Conservation (phyloP, 192 early-diverging fungal species). For the Coemansia sp. region DNA sequence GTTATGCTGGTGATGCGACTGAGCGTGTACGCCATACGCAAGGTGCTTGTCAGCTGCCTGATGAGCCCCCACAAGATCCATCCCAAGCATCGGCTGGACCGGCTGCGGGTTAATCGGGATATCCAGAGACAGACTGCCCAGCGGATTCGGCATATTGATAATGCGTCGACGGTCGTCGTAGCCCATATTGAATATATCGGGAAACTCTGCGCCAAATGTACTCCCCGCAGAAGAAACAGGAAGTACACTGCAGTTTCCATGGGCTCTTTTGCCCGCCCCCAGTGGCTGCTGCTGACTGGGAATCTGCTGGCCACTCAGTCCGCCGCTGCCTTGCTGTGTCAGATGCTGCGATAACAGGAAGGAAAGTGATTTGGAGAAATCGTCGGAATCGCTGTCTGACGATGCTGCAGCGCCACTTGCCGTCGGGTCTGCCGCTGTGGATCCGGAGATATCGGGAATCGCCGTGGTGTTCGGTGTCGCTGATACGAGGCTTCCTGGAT, state of each 20-base stretch:
- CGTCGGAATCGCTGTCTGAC: slow-evolving; percentile 41
- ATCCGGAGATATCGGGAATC: neutral
- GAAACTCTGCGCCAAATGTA: slow-evolving; percentile 5
- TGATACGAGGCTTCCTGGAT: neutral
- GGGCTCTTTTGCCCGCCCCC: neutral
- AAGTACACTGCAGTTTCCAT: neutral
- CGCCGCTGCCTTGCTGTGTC: slow-evolving; percentile 4
- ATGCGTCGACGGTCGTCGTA: slow-evolving; percentile 39
- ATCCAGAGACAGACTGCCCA: slow-evolving; percentile 45
- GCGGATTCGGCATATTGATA: slow-evolving; percentile 52
- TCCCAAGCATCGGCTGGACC: slow-evolving; percentile 11
- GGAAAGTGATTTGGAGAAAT: slow-evolving; percentile 39
- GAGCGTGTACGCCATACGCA: neutral
- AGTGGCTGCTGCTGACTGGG: neutral
- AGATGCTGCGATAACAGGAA: slow-evolving; percentile 37
- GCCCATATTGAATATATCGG: slow-evolving; percentile 34
- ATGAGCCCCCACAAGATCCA: neutral
- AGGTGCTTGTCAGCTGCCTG: slow-evolving; percentile 3
- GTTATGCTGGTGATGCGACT: neutral
- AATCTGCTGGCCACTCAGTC: neutral
- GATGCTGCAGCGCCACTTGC: slow-evolving; percentile 1
- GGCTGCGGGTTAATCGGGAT: slow-evolving; percentile 39
- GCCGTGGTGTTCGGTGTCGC: neutral
- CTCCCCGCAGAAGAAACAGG: neutral
- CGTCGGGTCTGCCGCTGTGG: neutral